phyloP scores from a whole-genome alignment of 306 rosid genomes.

The Calophaca sinica region DNA sequence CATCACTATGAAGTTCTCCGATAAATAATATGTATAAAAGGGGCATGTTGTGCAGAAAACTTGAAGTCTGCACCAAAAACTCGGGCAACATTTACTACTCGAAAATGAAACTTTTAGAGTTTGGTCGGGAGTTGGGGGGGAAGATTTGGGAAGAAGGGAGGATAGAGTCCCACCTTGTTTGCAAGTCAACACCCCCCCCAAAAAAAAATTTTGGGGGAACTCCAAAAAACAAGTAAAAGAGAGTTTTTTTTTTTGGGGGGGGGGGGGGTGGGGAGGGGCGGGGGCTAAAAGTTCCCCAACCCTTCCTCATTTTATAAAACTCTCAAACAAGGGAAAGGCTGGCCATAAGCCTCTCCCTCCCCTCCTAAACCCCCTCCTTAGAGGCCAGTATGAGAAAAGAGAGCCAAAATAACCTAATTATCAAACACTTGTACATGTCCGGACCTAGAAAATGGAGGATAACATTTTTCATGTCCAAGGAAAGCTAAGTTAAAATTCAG shows the following conservation, averaged over 20 bases:
- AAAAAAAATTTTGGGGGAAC: too few species aligned
- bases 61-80: conserved; percentile 21
- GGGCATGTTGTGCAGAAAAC: conserved; percentile 5
- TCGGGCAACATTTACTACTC: conserved; percentile 15
- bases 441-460: conserved; percentile 19
- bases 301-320: too few species aligned
- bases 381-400: conserved; percentile 24
- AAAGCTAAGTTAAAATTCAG: conserved; percentile 30
- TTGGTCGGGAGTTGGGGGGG: too few species aligned
- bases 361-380: neutral
- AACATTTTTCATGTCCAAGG: conserved; percentile 28
- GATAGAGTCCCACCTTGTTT: too few species aligned
- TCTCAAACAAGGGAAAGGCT: too few species aligned
- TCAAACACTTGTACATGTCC: conserved; percentile 14
- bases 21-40: conserved; percentile 28
- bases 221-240: too few species aligned
- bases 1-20: conserved; percentile 16
- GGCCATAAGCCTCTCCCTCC: too few species aligned
- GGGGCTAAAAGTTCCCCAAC: too few species aligned
- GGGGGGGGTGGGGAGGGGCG: too few species aligned
- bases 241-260: too few species aligned
- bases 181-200: too few species aligned
- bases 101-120: neutral
- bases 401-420: conserved; percentile 27
- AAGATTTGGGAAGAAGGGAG: too few species aligned